Percentiles rank a stretch among this genome's conserved stretches.
phyloP scores from a whole-genome alignment of 805 yeast species.

The Starmerella floricola region DNA sequence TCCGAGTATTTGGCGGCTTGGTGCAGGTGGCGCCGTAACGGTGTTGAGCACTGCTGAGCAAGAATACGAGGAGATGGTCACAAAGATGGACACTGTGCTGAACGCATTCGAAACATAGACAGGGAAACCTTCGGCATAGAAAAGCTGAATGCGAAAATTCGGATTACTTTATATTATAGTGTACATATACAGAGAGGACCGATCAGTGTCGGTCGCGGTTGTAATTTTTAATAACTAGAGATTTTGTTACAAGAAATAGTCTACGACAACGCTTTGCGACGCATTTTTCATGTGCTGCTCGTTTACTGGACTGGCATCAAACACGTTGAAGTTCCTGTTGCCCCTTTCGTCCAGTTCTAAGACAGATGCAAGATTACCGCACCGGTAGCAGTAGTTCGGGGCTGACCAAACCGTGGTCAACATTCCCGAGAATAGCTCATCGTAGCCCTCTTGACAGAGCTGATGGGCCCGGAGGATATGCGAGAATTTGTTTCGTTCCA shows the following conservation, averaged over 20 bases:
- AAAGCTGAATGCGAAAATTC: too few relatives aligned
- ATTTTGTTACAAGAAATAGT: constrained; percentile 17
- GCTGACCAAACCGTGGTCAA: constrained; percentile 98
- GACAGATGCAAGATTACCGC: constrained; percentile 97
- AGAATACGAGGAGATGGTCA: constrained; percentile 85
- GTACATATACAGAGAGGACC: too few relatives aligned
- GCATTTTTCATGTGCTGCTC: constrained; percentile 35
- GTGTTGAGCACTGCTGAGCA: constrained; percentile 69
- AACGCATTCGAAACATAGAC: constrained; percentile 6
- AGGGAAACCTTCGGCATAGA: too few relatives aligned
- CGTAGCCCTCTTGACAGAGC: constrained; percentile 91
- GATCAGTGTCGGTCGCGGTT: too few relatives aligned
- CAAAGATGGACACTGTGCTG: constrained; percentile 44
- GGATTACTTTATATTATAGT: too few relatives aligned
- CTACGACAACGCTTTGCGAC: constrained; percentile 21
- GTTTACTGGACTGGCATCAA: constrained; percentile 94
- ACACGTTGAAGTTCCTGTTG: constrained; percentile 70
- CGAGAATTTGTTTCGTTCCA: constrained; percentile 61
- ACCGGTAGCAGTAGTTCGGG: constrained; percentile 92
- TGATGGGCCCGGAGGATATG: constrained; percentile 92
- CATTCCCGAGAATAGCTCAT: constrained; percentile 77
- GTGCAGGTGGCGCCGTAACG: constrained; percentile 98
- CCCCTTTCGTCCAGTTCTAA: constrained; percentile 67
- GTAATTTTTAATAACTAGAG: too few relatives aligned
- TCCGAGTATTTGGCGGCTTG: constrained; percentile 55